A percentile compares a stretch with the other conserved stretches of the same genome.
Conservation (phyloP, 1,284 basidiomycete genomes). For the Cystobasidium pallidum region DNA sequence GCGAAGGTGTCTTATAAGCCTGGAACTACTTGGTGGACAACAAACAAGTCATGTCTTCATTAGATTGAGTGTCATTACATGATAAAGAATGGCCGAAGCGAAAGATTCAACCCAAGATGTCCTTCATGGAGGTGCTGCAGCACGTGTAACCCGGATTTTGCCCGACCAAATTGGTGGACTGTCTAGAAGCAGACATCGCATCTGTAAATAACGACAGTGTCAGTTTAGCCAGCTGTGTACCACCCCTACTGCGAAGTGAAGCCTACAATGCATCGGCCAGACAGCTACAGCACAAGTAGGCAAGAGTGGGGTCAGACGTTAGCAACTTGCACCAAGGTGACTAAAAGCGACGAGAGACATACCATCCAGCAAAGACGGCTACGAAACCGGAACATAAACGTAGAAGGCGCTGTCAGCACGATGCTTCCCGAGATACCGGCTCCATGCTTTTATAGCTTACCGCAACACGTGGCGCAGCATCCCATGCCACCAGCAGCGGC, state of each 20-base stretch:
- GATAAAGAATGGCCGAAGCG: too few species aligned
- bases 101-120: too few species aligned
- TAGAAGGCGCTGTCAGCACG: not conserved
- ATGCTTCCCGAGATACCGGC: not conserved
- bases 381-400: not conserved
- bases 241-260: not conserved
- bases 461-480: conserved; percentile 29
- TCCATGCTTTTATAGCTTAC: not conserved
- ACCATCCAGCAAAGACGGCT: conserved; percentile 36
- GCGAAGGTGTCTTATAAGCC: too few species aligned
- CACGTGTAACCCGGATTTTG: not conserved
- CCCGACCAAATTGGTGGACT: not conserved
- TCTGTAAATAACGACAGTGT: not conserved
- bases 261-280: conserved; percentile 23
- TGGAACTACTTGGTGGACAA: too few species aligned
- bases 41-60: too few species aligned
- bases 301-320: not conserved
- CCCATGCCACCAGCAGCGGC: conserved; percentile 24
- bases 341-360: not conserved
- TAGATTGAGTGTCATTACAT: too few species aligned
- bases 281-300: not conserved
- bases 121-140: too few species aligned
- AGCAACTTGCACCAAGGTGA: not conserved
- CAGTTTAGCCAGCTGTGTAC: not conserved
- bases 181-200: conserved; percentile 30